These are phyloP conservation scores for Gastrolobium villosum DNA, from an alignment of 306 rosid species.

Conservation along the genomic window DNA sequence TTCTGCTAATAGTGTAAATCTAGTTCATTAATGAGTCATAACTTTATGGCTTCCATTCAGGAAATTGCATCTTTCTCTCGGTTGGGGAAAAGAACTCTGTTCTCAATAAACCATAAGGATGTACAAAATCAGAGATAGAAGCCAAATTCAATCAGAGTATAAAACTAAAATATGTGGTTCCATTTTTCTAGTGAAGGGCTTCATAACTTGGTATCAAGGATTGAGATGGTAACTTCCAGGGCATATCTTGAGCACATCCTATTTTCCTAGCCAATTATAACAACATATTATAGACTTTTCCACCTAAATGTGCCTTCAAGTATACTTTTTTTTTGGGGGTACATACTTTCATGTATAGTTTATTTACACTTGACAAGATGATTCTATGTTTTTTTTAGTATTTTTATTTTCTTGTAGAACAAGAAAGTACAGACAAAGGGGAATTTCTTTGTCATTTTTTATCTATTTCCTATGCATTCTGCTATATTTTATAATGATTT, in stretches of 20 bases:
- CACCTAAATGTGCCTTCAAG: background rate
- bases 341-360: background rate
- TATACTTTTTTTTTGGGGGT: background rate
- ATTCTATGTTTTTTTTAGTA: background rate
- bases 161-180: background rate
- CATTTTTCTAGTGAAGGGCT: background rate
- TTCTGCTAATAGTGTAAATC: background rate
- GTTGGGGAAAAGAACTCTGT: background rate
- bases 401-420: background rate
- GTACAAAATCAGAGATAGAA: background rate
- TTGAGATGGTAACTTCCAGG: constrained; percentile 11
- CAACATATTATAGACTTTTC: background rate
- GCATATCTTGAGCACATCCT: background rate
- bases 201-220: background rate
- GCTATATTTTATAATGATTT: constrained; percentile 11
- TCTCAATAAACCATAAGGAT: background rate
- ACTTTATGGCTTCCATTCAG: constrained; percentile 2
- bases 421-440: background rate
- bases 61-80: constrained; percentile 6
- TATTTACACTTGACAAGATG: constrained; percentile 5
- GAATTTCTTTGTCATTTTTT: background rate
- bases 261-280: background rate
- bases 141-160: background rate
- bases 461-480: constrained; percentile 8
- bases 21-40: background rate